Conservation (phyloP, 768 basidiomycete species). For the Leccinellum luteum region DNA sequence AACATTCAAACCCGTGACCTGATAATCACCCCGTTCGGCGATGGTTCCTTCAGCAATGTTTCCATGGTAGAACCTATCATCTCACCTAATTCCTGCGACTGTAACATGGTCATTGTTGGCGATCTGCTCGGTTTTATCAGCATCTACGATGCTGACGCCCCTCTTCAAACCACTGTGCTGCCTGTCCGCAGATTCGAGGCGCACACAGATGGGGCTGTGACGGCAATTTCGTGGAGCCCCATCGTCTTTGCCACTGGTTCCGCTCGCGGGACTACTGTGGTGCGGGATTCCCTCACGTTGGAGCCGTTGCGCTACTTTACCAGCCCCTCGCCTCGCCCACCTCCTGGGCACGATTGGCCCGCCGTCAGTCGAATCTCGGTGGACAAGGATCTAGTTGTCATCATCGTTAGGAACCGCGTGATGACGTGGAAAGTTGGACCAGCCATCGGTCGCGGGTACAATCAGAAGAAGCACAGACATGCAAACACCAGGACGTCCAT, state of each 20-base stretch:
- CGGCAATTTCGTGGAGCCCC: constrained; percentile 60
- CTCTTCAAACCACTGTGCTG: constrained; percentile 12
- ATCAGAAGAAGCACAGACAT: constrained; percentile 35
- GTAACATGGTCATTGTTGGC: constrained; percentile 58
- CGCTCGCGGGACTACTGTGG: constrained; percentile 50
- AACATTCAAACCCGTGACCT: constrained; percentile 27
- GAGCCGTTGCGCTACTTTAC: constrained; percentile 53
- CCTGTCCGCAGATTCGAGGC: constrained; percentile 58
- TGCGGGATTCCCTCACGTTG: constrained; percentile 69
- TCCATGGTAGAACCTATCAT: constrained; percentile 46
- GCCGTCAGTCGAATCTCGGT: constrained; percentile 58
- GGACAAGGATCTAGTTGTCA: constrained; percentile 52
- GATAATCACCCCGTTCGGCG: constrained; percentile 48
- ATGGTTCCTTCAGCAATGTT: constrained; percentile 49
- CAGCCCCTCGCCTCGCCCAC: constrained; percentile 40
- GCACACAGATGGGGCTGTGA: constrained; percentile 60
- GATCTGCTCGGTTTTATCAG: constrained; percentile 64
- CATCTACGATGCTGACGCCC: constrained; percentile 51
- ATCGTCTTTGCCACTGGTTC: constrained; percentile 66
- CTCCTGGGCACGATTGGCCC: constrained; percentile 37
- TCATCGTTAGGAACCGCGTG: constrained; percentile 57
- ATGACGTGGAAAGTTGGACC: constrained; percentile 67
- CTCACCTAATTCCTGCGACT: constrained; percentile 38
- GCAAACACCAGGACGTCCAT: constrained; percentile 25
- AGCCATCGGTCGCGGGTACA: constrained; percentile 29